Evolutionary conservation across 306 rosid species (phyloP).

Genomic region (Castanospermum australe): DNA sequence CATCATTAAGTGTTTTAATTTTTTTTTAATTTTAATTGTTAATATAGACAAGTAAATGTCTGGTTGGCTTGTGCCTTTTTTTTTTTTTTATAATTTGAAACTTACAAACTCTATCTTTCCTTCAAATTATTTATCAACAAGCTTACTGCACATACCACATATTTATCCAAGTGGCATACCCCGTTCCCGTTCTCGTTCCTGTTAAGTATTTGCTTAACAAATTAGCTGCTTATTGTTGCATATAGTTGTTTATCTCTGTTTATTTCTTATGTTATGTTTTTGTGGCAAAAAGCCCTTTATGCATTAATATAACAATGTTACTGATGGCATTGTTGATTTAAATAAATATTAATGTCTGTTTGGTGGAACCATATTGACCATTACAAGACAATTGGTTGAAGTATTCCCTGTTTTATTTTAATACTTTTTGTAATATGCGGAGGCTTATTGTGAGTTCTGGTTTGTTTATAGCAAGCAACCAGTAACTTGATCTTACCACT

Average conservation of each 20-base stretch:
- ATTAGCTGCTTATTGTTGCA: not conserved
- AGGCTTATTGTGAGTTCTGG: not conserved
- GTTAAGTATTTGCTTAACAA: conserved; percentile 1
- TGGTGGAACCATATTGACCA: not conserved
- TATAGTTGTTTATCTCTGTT: not conserved
- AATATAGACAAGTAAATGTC: too few species aligned
- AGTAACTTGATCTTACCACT: conserved; percentile 3
- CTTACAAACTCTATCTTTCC: too few species aligned
- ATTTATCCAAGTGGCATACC: too few species aligned
- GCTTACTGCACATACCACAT: too few species aligned
- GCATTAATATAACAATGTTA: not conserved
- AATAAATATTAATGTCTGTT: not conserved
- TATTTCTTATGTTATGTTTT: not conserved
- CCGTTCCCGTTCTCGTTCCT: too few species aligned
- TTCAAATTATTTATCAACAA: too few species aligned
- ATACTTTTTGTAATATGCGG: not conserved
- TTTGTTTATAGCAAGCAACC: conserved; percentile 9
- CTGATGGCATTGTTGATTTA: not conserved
- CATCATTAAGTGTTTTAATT: too few species aligned
- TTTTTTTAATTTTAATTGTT: too few species aligned
- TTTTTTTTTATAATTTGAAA: too few species aligned
- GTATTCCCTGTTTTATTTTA: not conserved
- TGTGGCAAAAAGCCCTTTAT: not conserved
- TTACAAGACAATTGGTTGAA: not conserved
- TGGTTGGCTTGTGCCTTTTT: too few species aligned